Evolutionary conservation across 441 rosid genomes (phyloP).

Genomic region (Brassica hybrid): DNA sequence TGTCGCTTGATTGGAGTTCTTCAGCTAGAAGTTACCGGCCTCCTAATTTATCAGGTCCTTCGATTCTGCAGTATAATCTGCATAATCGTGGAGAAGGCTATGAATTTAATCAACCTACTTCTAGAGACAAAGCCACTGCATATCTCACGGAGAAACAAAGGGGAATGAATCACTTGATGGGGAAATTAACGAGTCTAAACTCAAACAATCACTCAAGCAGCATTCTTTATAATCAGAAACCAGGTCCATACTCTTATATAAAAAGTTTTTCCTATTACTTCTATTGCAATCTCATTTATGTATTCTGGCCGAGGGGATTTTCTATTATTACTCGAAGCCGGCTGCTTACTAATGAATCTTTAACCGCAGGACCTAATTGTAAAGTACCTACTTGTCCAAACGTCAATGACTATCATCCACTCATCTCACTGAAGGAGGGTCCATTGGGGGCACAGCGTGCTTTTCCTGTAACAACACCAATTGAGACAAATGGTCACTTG

Average conservation of each 20-base stretch:
- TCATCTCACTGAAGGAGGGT: conserved; percentile 60
- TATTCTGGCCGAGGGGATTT: conserved; percentile 6
- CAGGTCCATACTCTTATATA: conserved; percentile 54
- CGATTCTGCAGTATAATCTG: conserved; percentile 65
- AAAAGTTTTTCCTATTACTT: not conserved
- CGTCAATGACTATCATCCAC: conserved; percentile 54
- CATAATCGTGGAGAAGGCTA: conserved; percentile 49
- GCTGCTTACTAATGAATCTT: conserved; percentile 11
- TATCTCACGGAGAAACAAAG: conserved; percentile 56
- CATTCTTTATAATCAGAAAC: conserved; percentile 59
- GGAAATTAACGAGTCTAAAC: conserved; percentile 62
- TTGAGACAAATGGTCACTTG: conserved; percentile 62
- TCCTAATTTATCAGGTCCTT: conserved; percentile 66
- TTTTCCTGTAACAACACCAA: conserved; percentile 50
- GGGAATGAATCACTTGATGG: conserved; percentile 67
- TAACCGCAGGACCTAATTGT: conserved; percentile 53
- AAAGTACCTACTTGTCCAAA: conserved; percentile 58
- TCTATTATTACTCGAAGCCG: not conserved
- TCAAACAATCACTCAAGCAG: conserved; percentile 54
- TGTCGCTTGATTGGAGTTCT: conserved; percentile 67
- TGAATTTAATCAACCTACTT: conserved; percentile 60
- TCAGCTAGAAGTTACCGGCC: conserved; percentile 86
- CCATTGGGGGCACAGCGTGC: conserved; percentile 57
- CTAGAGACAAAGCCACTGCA: conserved; percentile 53
- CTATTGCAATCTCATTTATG: not conserved